Base-by-base conservation (phyloP, 495 filamentous ascomycete species). In the Tetracladium setigerum region DNA sequence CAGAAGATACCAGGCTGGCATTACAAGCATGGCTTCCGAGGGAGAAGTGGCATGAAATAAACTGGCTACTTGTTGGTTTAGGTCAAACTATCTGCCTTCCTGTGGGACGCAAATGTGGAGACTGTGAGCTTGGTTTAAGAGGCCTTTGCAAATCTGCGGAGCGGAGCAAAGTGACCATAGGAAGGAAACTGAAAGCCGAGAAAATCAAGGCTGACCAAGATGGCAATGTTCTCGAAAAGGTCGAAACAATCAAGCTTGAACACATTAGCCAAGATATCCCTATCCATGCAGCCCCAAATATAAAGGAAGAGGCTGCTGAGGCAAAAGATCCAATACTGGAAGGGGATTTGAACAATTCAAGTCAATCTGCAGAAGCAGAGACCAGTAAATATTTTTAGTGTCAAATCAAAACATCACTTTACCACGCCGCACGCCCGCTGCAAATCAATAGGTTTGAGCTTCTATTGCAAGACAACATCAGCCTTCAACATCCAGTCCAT, bases 1-100 rank as follows among this genome's bases (percentile, higher is more conserved):
- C 91, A 0, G 91, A 96, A 68, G 87, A 89, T 56, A 96, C 92
- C 22, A 74, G 92, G 30, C 59, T 68, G 33, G 78, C 82, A 30
- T 64, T 98, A 49, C 76, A 97, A 72, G 69, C 70, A 1, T 97
- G 91, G 89, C 66, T 96, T 50, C 90, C 91, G 7, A 72, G 66
- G 50, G 89, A 95, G 17, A 80, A 78, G 59, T 95, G 92, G 91
- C 87, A 89, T 65, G 89, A 94, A 65, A 95, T 96, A 59, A 96
- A 96, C 60, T 82, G 85, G 67, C 64, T 96, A 62, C 72, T 97
- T 41, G 91, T 97, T 36, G 91, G 91, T 1, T 76, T 95, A 49
- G 91, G 91, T 2, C 91, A 95, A 76, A 64, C 82, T 8, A 80
- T 90, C 4, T 95, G 92, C 66, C 61, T 87, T 52, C 87, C 90